These are phyloP conservation scores for Thalia dealbata DNA, from an alignment of 176 grass and related monocot genomes.

Conservation along the genomic window DNA sequence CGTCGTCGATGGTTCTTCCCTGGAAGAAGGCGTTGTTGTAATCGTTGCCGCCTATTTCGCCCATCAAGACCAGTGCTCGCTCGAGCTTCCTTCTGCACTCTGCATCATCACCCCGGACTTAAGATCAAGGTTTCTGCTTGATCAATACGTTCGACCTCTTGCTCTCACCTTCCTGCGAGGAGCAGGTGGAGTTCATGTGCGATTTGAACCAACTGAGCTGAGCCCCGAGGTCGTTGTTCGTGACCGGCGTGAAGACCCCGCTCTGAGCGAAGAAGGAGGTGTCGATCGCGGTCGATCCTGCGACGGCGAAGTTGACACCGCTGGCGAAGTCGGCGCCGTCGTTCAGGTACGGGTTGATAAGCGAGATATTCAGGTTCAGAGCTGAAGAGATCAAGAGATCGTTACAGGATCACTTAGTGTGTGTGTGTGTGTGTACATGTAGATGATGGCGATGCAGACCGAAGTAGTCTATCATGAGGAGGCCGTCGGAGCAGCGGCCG, in stretches of 20 bases:
- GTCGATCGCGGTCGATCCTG: conserved; percentile 74
- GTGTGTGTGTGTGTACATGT: no score
- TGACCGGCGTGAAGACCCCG: conserved; percentile 31
- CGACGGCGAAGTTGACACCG: conserved; percentile 85
- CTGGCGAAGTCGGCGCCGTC: conserved; percentile 42
- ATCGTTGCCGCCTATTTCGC: conserved; percentile 94
- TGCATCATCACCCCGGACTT: neutral
- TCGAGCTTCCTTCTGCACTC: conserved; percentile 48
- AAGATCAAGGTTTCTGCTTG: no score
- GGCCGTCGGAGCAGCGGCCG: conserved; percentile 90
- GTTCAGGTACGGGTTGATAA: conserved; percentile 72
- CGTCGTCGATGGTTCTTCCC: conserved; percentile 33
- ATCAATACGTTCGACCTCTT: no score
- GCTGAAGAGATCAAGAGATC: conserved; percentile 23
- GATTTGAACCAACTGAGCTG: conserved; percentile 77
- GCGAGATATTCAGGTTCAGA: conserved; percentile 51
- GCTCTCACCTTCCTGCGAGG: conserved; percentile 32
- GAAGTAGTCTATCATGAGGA: conserved; percentile 91
- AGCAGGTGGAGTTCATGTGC: conserved; percentile 62
- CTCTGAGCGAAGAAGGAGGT: conserved; percentile 27
- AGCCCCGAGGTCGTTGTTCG: conserved; percentile 45
- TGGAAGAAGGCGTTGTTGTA: conserved; percentile 90
- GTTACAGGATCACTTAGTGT: no score
- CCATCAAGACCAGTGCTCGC: conserved; percentile 61
- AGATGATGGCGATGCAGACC: conserved; percentile 25